Evolutionary conservation across 345 rosid genomes (phyloP).

Genomic region (Boechera retrofracta): DNA sequence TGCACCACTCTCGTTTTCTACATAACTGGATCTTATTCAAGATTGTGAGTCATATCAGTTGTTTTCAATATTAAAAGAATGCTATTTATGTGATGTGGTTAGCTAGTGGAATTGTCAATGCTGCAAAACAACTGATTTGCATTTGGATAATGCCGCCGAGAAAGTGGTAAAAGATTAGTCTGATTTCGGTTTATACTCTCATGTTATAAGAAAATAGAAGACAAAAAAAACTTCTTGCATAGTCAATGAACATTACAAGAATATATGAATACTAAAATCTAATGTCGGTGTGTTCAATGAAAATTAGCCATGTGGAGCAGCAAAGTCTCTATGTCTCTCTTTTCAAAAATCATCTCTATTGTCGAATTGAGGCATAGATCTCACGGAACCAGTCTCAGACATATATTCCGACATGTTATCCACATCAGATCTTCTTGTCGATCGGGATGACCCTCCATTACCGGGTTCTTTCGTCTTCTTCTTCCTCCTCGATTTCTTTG

Average conservation of each 20-base stretch:
- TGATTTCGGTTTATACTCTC: no score
- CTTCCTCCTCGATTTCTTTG: constrained; percentile 58
- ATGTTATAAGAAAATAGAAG: no score
- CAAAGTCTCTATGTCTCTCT: not conserved
- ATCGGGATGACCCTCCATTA: constrained; percentile 47
- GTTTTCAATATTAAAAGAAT: no score
- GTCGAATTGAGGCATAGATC: constrained; percentile 35
- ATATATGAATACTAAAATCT: constrained; percentile 1
- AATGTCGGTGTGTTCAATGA: constrained; percentile 16
- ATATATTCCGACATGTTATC: constrained; percentile 43
- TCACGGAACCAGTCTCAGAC: constrained; percentile 50
- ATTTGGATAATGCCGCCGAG: no score
- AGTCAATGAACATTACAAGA: not conserved
- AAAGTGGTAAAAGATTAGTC: not conserved
- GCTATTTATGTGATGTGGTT: no score
- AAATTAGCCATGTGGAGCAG: constrained; percentile 10
- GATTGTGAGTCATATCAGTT: no score
- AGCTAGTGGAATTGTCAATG: no score
- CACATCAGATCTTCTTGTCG: constrained; percentile 43
- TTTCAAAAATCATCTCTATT: constrained; percentile 41
- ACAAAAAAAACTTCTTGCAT: not conserved
- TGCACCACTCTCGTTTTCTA: no score
- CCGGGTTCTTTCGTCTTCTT: constrained; percentile 60
- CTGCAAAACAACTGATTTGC: no score
- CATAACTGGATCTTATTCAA: no score